phyloP scores from a whole-genome alignment of 1,284 basidiomycete species.

The Tilletia walkeri region DNA sequence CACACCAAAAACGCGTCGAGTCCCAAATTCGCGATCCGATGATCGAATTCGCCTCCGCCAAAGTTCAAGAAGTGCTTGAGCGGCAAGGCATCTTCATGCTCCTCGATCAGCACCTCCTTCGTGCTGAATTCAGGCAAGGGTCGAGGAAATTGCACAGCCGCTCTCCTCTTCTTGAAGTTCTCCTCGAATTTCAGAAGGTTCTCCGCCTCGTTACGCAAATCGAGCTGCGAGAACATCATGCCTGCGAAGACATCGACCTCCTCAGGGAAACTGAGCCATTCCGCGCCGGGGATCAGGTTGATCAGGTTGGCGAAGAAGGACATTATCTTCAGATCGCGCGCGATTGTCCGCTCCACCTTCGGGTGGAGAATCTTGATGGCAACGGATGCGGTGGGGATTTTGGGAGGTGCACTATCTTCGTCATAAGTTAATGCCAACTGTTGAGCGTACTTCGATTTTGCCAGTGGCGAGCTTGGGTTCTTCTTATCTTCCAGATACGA shows the following conservation, averaged over 20 bases:
- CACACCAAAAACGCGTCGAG: constrained; percentile 89
- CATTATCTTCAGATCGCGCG: constrained; percentile 90
- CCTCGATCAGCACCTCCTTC: constrained; percentile 80
- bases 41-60: constrained; percentile 80
- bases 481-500: constrained; percentile 54
- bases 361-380: constrained; percentile 97
- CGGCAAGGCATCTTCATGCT: constrained; percentile 88
- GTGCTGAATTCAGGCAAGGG: constrained; percentile 78
- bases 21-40: constrained; percentile 84
- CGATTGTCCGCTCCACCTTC: constrained; percentile 68
- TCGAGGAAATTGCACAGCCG: constrained; percentile 82
- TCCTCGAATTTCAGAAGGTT: constrained; percentile 82
- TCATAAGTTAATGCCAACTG: constrained; percentile 43
- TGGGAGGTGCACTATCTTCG: constrained; percentile 39
- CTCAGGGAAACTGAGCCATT: constrained; percentile 94
- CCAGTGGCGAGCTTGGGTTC: constrained; percentile 28
- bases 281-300: constrained; percentile 82
- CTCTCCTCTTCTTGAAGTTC: constrained; percentile 74
- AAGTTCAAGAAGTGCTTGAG: constrained; percentile 82
- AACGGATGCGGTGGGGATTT: constrained; percentile 62
- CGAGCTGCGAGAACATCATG: constrained; percentile 97
- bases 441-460: constrained; percentile 25
- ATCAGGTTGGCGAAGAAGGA: constrained; percentile 80
- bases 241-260: constrained; percentile 89
- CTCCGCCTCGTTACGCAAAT: constrained; percentile 83